phyloP scores from a whole-genome alignment of 495 filamentous ascomycete species.

The Tricharina praecox region DNA sequence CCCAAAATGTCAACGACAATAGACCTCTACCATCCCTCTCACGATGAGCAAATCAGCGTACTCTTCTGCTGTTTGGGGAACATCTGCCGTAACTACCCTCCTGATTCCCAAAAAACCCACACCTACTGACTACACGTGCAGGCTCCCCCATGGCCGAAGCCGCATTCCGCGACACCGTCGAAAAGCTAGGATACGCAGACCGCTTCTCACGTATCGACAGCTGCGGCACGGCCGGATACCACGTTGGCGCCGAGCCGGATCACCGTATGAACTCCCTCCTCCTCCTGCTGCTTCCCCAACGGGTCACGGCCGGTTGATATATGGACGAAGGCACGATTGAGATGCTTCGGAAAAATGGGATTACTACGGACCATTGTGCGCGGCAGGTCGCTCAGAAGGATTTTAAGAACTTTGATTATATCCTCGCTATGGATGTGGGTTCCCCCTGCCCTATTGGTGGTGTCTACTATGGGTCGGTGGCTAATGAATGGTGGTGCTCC shows the following conservation, averaged over 20 bases:
- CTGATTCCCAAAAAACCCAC: no score
- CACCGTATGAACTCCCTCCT: slow-evolving; percentile 35
- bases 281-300: background rate
- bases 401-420: slow-evolving; percentile 75
- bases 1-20: slow-evolving; percentile 2
- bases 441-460: background rate
- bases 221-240: slow-evolving; percentile 77
- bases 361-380: slow-evolving; percentile 54
- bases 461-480: no score
- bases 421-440: slow-evolving; percentile 72
- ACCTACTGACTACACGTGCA: slow-evolving; percentile 1
- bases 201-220: slow-evolving; percentile 61
- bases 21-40: background rate
- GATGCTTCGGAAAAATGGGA: slow-evolving; percentile 56
- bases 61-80: slow-evolving; percentile 96
- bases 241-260: slow-evolving; percentile 56
- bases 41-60: slow-evolving; percentile 42
- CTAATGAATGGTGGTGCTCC: no score
- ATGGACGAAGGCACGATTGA: slow-evolving; percentile 39
- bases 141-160: slow-evolving; percentile 87
- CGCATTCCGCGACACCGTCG: slow-evolving; percentile 61
- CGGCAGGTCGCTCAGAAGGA: slow-evolving; percentile 54
- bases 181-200: slow-evolving; percentile 32
- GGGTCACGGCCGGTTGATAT: no score
- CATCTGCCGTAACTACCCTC: slow-evolving; percentile 47